These are phyloP conservation scores for Penicillium sp. DNA, from an alignment of 2,329 filamentous ascomycete genomes.

Conservation along the genomic window DNA sequence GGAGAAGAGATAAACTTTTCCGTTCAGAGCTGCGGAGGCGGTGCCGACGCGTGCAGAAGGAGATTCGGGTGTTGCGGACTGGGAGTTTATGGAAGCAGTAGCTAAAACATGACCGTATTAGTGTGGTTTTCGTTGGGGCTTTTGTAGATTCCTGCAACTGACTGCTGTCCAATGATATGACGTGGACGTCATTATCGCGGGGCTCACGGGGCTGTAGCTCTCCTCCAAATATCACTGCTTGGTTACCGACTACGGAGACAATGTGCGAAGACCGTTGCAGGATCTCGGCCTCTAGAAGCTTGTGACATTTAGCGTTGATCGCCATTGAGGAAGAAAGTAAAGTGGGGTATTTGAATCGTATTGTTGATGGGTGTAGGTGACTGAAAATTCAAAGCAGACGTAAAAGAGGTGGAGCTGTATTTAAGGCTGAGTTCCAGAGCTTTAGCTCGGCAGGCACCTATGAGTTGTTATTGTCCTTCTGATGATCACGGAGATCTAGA, in stretches of 20 bases:
- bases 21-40: constrained; percentile 66
- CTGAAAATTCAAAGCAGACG: too few species aligned
- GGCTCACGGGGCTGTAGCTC: constrained; percentile 67
- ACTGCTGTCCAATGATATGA: constrained; percentile 53
- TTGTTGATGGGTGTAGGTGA: too few species aligned
- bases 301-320: constrained; percentile 16
- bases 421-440: too few species aligned
- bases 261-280: constrained; percentile 69
- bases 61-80: constrained; percentile 31
- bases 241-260: constrained; percentile 59
- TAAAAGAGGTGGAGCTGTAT: too few species aligned
- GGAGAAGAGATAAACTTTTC: constrained; percentile 77
- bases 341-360: too few species aligned
- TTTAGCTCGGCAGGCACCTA: too few species aligned
- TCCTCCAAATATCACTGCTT: constrained; percentile 75
- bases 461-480: too few species aligned
- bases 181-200: constrained; percentile 71
- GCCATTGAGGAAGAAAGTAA: constrained; percentile 6
- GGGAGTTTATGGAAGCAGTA: not conserved
- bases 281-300: constrained; percentile 22
- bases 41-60: constrained; percentile 72
- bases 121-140: not conserved
- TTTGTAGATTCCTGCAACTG: not conserved
- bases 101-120: not conserved
- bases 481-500: too few species aligned